A percentile compares a stretch with the other conserved stretches of the same genome.
Conservation (phyloP, 305 asterid genomes). For the Ilex paraguariensis region DNA sequence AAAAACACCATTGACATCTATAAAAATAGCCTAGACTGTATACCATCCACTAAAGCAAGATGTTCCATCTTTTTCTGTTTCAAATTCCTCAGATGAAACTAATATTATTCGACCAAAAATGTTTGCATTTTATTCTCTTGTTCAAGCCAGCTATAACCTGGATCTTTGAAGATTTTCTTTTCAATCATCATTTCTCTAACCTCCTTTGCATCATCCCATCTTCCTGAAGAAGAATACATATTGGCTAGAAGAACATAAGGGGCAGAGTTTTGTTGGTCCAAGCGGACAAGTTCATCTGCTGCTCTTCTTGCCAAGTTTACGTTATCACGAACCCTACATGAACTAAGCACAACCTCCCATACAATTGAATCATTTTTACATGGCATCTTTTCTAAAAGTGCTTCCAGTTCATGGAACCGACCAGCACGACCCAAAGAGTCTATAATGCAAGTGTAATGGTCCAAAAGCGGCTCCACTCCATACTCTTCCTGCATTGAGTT, state of each 20-base stretch:
- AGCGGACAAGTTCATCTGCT: conserved; percentile 56
- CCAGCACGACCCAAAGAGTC: conserved; percentile 80
- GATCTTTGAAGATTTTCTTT: conserved; percentile 45
- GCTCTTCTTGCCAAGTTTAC: conserved; percentile 60
- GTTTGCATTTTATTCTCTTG: conserved; percentile 5
- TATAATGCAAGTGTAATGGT: conserved; percentile 75
- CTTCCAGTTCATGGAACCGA: conserved; percentile 58
- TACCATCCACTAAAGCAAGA: too few relatives aligned
- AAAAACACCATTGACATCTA: too few relatives aligned
- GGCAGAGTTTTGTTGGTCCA: conserved; percentile 43
- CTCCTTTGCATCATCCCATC: conserved; percentile 72
- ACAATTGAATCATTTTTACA: conserved; percentile 55
- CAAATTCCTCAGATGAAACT: not conserved
- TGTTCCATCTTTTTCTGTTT: not conserved
- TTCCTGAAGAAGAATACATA: conserved; percentile 67
- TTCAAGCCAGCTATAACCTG: conserved; percentile 71
- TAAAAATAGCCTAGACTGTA: too few relatives aligned
- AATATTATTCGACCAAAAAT: not conserved
- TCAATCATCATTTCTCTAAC: conserved; percentile 46
- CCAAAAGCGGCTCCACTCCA: conserved; percentile 47
- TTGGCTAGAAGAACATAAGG: conserved; percentile 63
- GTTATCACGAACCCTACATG: conserved; percentile 67
- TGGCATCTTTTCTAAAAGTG: conserved; percentile 52
- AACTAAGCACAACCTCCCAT: conserved; percentile 83
- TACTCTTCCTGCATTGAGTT: conserved; percentile 45